phyloP scores from a whole-genome alignment of 129 eudicot genomes.

The Centaurea solstitialis region DNA sequence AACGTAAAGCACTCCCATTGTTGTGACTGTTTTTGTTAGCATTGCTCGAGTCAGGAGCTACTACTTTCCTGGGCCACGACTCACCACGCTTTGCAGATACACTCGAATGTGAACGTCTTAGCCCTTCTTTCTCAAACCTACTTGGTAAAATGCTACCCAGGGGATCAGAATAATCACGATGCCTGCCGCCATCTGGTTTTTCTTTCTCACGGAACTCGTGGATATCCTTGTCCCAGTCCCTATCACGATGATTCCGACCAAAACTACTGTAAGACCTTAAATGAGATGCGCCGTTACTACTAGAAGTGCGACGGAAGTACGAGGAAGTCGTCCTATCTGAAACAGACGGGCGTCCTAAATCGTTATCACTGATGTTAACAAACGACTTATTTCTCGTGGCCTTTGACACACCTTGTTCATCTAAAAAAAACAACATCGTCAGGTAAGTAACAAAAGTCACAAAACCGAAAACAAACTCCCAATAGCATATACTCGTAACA shows the following conservation, averaged over 20 bases:
- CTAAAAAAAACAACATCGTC: conserved; percentile 35
- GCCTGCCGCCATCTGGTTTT: conserved; percentile 50
- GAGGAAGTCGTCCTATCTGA: conserved; percentile 69
- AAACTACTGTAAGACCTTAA: conserved; percentile 63
- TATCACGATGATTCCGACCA: conserved; percentile 58
- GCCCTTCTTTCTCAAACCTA: conserved; percentile 68
- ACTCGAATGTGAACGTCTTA: conserved; percentile 84
- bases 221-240: conserved; percentile 51
- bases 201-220: conserved; percentile 53
- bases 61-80: conserved; percentile 52
- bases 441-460: background rate
- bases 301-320: conserved; percentile 64
- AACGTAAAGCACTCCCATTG: conserved; percentile 42
- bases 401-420: conserved; percentile 55
- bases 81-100: conserved; percentile 62
- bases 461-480: background rate
- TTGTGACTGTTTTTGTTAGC: conserved; percentile 36
- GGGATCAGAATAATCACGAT: conserved; percentile 62
- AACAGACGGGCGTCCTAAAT: conserved; percentile 53
- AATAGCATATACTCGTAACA: background rate
- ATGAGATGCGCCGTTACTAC: conserved; percentile 70
- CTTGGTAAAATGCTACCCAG: conserved; percentile 42
- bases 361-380: conserved; percentile 49
- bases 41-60: conserved; percentile 37
- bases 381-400: conserved; percentile 51